These are phyloP conservation scores for Fonsecaea erecta DNA, from an alignment of 2,329 filamentous ascomycete species.

Conservation along the genomic window DNA sequence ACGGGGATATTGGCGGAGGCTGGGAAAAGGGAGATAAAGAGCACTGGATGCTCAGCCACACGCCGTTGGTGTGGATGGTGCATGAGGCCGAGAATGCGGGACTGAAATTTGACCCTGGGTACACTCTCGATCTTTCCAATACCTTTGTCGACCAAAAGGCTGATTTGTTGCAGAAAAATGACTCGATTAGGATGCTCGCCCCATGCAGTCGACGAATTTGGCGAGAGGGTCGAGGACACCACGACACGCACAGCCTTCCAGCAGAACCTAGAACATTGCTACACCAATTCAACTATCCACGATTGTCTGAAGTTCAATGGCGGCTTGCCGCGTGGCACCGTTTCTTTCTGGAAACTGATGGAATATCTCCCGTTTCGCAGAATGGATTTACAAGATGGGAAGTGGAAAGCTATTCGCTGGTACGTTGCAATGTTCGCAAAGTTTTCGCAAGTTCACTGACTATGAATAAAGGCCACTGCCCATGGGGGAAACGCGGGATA, in stretches of 20 bases:
- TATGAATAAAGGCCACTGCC: conserved; percentile 63
- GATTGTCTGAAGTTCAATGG: conserved; percentile 71
- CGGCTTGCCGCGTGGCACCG: conserved; percentile 61
- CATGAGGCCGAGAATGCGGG: conserved; percentile 68
- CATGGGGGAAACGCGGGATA: conserved; percentile 75
- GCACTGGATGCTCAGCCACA: conserved; percentile 64
- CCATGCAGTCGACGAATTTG: conserved; percentile 36
- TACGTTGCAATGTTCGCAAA: neutral
- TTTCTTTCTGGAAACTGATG: conserved; percentile 75
- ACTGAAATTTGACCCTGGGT: conserved; percentile 70
- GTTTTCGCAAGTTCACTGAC: neutral
- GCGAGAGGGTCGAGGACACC: conserved; percentile 21
- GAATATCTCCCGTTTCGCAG: conserved; percentile 80
- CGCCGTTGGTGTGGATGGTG: conserved; percentile 73
- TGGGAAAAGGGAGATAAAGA: conserved; percentile 54
- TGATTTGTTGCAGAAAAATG: conserved; percentile 27
- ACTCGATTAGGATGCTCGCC: conserved; percentile 62
- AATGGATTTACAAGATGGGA: conserved; percentile 69
- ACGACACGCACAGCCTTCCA: conserved; percentile 53
- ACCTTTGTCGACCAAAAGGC: conserved; percentile 43
- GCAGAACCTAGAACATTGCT: conserved; percentile 56
- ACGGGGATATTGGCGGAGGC: conserved; percentile 79
- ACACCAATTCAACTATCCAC: conserved; percentile 63
- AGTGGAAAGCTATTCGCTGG: conserved; percentile 79
- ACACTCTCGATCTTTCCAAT: conserved; percentile 44